Evolutionary conservation across 345 rosid genomes (phyloP).

Genomic region (Lepidium sativum): DNA sequence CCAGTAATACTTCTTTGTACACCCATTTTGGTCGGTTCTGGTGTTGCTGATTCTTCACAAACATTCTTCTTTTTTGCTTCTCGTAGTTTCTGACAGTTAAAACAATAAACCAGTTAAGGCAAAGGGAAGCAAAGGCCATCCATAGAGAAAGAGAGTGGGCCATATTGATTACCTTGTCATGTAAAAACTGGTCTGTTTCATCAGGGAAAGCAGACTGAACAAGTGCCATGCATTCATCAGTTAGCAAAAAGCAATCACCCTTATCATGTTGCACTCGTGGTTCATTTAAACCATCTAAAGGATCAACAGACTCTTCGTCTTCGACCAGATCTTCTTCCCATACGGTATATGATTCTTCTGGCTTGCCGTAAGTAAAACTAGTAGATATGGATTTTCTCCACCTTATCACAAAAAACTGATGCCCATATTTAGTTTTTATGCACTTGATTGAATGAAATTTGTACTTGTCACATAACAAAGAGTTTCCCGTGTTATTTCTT

Average conservation of each 20-base stretch:
- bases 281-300: slow-evolving; percentile 36
- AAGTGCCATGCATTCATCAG: slow-evolving; percentile 71
- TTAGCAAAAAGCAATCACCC: slow-evolving; percentile 46
- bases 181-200: slow-evolving; percentile 49
- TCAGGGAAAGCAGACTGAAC: slow-evolving; percentile 62
- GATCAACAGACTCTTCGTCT: slow-evolving; percentile 38
- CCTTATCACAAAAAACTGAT: slow-evolving; percentile 53
- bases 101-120: background rate
- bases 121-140: background rate
- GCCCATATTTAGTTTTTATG: slow-evolving; percentile 56
- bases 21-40: slow-evolving; percentile 32
- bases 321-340: slow-evolving; percentile 36
- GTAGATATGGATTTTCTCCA: slow-evolving; percentile 52
- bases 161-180: slow-evolving; percentile 46
- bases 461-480: slow-evolving; percentile 50
- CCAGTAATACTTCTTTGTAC: slow-evolving; percentile 59
- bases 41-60: slow-evolving; percentile 27
- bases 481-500: slow-evolving; percentile 24
- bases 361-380: background rate
- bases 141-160: background rate
- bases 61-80: slow-evolving; percentile 37
- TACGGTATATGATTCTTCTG: slow-evolving; percentile 25
- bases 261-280: slow-evolving; percentile 47
- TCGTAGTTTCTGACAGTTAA: slow-evolving; percentile 20
- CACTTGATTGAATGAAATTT: slow-evolving; percentile 74